Percentiles rank a stretch among this genome's conserved stretches.
These are phyloP conservation scores for Entophlyctis luteolus DNA, from an alignment of 192 early-diverging fungal genomes.

Conservation along the genomic window DNA sequence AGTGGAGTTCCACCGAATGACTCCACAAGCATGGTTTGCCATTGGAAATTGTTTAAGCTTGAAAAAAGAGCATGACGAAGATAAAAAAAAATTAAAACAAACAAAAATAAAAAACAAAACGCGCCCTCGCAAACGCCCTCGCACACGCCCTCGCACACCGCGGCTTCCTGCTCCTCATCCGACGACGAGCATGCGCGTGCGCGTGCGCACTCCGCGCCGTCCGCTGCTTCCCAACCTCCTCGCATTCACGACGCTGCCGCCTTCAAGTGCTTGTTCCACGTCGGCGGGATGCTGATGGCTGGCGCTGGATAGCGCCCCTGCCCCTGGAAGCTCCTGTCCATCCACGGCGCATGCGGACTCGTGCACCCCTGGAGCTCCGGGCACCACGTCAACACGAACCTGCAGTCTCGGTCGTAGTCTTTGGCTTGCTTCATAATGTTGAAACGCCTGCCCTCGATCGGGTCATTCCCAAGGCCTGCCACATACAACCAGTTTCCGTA, in stretches of 20 bases:
- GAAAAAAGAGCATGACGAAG: conserved; percentile 71
- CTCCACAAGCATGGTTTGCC: conserved; percentile 76
- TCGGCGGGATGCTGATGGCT: no score
- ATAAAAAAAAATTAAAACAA: no score
- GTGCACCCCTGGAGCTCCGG: conserved; percentile 25
- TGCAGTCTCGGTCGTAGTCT: conserved; percentile 40
- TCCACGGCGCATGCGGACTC: not conserved
- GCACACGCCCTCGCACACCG: no score
- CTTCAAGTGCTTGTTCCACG: no score
- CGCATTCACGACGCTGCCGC: no score
- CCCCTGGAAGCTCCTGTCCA: no score
- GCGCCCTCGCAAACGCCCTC: no score
- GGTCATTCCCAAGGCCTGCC: conserved; percentile 42
- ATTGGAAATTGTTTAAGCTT: conserved; percentile 53
- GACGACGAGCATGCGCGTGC: no score
- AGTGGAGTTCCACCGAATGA: conserved; percentile 56
- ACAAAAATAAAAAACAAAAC: no score
- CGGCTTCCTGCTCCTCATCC: no score
- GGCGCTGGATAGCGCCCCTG: not conserved
- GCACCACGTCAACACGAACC: conserved; percentile 32
- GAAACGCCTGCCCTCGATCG: conserved; percentile 27
- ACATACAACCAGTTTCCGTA: conserved; percentile 50
- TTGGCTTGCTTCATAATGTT: conserved; percentile 42
- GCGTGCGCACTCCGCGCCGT: no score
- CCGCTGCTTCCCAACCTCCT: no score